Percentiles rank a stretch among this genome's conserved stretches.
phyloP scores from a whole-genome alignment of 106 monocot species.

The Dioscorea dumetorum region DNA sequence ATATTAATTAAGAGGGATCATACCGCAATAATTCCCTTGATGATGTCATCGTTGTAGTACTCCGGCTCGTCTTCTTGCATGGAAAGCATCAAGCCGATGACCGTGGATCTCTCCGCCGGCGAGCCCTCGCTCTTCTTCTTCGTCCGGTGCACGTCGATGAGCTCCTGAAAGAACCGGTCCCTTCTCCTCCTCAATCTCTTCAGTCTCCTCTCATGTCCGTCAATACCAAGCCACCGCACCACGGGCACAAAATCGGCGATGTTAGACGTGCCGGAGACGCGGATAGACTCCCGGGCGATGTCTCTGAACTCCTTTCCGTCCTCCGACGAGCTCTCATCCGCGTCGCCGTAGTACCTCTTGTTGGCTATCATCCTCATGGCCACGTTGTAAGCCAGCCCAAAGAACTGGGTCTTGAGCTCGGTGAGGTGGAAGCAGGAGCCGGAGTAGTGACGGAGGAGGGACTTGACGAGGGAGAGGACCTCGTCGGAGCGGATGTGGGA shows the following conservation, averaged over 20 bases:
- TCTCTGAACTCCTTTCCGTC: not conserved
- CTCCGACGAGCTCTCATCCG: not conserved
- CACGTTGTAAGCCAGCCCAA: constrained; percentile 4
- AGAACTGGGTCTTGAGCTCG: not conserved
- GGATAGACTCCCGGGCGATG: not conserved
- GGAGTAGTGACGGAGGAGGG: not conserved
- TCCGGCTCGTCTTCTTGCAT: not conserved
- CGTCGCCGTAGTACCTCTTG: not conserved
- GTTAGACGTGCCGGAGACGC: not conserved
- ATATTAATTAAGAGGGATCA: not conserved
- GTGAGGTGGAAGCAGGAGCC: not conserved
- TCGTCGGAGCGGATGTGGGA: not conserved
- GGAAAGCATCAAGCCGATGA: not conserved
- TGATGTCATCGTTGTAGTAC: not conserved
- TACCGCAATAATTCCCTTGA: not conserved
- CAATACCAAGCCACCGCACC: not conserved
- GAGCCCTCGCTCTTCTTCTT: not conserved
- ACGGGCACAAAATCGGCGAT: not conserved
- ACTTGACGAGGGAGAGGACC: not conserved
- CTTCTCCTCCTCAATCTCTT: not conserved
- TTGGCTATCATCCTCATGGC: constrained; percentile 3
- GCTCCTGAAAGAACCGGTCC: not conserved
- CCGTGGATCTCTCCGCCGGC: not conserved
- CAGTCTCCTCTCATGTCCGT: not conserved
- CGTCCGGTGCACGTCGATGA: not conserved